phyloP scores from a whole-genome alignment of 2,329 filamentous ascomycete genomes.

The Gyromitra esculenta region DNA sequence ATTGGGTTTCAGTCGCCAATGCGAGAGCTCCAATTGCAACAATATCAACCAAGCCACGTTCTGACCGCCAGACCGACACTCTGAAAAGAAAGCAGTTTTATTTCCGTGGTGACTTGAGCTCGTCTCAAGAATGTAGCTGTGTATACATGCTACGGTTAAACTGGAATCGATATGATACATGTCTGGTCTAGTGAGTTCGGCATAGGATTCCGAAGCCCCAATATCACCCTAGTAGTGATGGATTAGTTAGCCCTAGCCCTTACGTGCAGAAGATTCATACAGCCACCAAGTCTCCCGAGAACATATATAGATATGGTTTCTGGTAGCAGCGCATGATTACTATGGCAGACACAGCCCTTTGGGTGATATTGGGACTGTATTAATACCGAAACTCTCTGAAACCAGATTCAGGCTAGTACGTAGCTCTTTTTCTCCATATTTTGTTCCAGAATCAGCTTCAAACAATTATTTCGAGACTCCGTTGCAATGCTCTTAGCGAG shows the following conservation, averaged over 20 bases:
- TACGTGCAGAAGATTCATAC: neutral
- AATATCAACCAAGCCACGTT: neutral
- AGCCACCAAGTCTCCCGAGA: neutral
- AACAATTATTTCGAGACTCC: neutral
- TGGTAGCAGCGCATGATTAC: neutral
- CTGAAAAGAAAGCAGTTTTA: neutral
- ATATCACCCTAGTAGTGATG: neutral
- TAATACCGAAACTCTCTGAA: neutral
- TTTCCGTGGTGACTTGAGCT: neutral
- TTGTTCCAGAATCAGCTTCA: neutral
- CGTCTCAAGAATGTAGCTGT: conserved; percentile 6
- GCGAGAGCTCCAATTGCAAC: neutral
- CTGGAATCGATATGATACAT: conserved; percentile 24
- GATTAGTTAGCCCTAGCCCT: neutral
- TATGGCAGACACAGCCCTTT: neutral
- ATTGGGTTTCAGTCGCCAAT: neutral
- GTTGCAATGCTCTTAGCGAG: neutral
- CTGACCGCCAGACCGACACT: neutral
- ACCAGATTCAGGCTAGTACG: neutral
- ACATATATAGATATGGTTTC: neutral
- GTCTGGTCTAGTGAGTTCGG: neutral
- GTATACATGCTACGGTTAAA: conserved; percentile 28
- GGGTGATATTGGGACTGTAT: neutral
- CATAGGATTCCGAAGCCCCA: neutral
- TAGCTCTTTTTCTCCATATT: neutral